Base-by-base conservation (phyloP, 2,329 filamentous ascomycete species). In the Apiospora hydei region DNA sequence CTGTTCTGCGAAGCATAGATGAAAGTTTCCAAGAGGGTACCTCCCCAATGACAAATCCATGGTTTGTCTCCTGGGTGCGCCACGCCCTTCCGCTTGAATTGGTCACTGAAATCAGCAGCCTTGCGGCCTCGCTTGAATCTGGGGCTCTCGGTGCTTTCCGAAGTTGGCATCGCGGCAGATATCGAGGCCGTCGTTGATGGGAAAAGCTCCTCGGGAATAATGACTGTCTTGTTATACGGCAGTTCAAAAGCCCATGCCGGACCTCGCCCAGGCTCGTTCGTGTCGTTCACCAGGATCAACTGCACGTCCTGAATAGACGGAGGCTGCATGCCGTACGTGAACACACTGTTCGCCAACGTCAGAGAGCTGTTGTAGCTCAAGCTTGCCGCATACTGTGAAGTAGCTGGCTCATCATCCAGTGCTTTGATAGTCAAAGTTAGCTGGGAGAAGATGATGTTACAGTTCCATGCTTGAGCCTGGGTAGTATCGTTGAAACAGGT, bases 401-500 rank as follows among this genome's bases (percentile, higher is more conserved):
- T 81, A 57, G 75, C 76, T 21, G 75, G 75, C 69, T 75, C 77
- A 18, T 79, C 76, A 3, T 73, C 66, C 4, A 81, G 74, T 38
- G 71, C 77, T 26, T 73, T 74, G 24, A 90, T 80, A 1, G 82
- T 80, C 80, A 89, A 80, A 1, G 82, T 79, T 69, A 86, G 85
- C 64, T 84, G 81, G 7, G 82, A 81, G 66, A 84, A 83, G 1
- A 84, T 82, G 43, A 92, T 83, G 16, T 88, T 84, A 78, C 92
- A 94, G 72, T 85, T 88, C 92, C 92, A 94, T 0, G 91, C 88
- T 69, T 84, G 80, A n/a, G 84, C 82, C 75, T 91, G 87, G 0
- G 80, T 84, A 0, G 85, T 83, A 71, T 91, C 85, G 44, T 84
- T 84, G 73, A 93, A 84, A 78, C 92, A 94, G 0, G 85, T 84